These are phyloP conservation scores for Diaporthe citriasiana DNA, from an alignment of 2,329 filamentous ascomycete species.

Conservation along the genomic window DNA sequence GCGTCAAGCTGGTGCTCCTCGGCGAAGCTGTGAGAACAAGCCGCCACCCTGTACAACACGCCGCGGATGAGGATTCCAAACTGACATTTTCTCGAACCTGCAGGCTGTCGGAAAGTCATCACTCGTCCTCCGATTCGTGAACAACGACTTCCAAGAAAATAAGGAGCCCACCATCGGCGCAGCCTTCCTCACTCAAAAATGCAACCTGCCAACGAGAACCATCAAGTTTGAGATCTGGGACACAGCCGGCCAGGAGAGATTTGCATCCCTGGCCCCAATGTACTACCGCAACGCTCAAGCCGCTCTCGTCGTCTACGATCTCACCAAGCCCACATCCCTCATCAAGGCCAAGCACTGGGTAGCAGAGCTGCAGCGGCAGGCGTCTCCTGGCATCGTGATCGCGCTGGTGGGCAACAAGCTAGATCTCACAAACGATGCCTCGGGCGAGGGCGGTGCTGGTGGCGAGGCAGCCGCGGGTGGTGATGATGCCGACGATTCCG, in stretches of 20 bases:
- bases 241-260: slow-evolving; percentile 97
- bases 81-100: slow-evolving; percentile 37
- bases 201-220: slow-evolving; percentile 91
- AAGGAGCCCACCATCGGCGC: slow-evolving; percentile 99
- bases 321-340: slow-evolving; percentile 95
- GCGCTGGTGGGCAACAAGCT: slow-evolving; percentile 97
- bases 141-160: slow-evolving; percentile 99
- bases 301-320: slow-evolving; percentile 97
- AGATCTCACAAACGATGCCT: slow-evolving; percentile 80
- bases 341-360: slow-evolving; percentile 99
- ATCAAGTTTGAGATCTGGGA: slow-evolving; percentile 99
- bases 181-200: slow-evolving; percentile 98
- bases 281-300: slow-evolving; percentile 99
- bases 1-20: slow-evolving; percentile 98
- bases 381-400: slow-evolving; percentile 95
- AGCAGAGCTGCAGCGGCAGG: slow-evolving; percentile 95
- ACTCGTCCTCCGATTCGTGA: slow-evolving; percentile 97
- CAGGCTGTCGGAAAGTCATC: slow-evolving; percentile 76
- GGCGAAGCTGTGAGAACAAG: slow-evolving; percentile 98
- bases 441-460: slow-evolving; percentile 60
- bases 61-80: not conserved
- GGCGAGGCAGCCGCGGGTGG: slow-evolving; percentile 57
- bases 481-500: slow-evolving; percentile 72
- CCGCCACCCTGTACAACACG: slow-evolving; percentile 76
- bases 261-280: slow-evolving; percentile 96